Evolutionary conservation across 1,139 yeast genomes (phyloP).

Genomic region (Insectozyma bohioensis): DNA sequence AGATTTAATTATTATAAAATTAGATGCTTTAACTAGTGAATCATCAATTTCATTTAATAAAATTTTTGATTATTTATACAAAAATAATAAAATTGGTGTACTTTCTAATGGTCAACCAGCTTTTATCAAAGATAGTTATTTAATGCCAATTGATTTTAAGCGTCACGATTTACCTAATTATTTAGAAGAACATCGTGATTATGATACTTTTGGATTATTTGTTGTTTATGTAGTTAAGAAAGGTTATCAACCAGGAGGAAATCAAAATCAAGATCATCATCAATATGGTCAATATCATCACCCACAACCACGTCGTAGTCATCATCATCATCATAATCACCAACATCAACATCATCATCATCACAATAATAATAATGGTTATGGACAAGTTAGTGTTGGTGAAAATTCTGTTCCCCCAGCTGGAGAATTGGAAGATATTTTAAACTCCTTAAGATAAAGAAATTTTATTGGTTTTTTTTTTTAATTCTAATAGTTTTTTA

Average conservation of each 20-base stretch:
- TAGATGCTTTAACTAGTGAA: slow-evolving; percentile 21
- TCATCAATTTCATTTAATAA: slow-evolving; percentile 31
- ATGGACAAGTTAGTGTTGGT: too few relatives aligned
- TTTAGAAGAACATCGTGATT: slow-evolving; percentile 19
- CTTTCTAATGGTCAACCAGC: slow-evolving; percentile 43
- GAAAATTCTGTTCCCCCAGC: too few relatives aligned
- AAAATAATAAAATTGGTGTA: slow-evolving; percentile 60
- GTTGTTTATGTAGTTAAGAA: slow-evolving; percentile 49
- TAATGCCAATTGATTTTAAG: slow-evolving; percentile 46
- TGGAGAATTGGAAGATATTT: too few relatives aligned
- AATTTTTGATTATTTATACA: slow-evolving; percentile 52
- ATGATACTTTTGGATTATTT: slow-evolving; percentile 33
- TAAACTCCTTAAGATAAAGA: too few relatives aligned
- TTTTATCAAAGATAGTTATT: slow-evolving; percentile 65
- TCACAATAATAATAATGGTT: too few relatives aligned
- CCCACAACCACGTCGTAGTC: background rate
- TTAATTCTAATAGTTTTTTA: too few relatives aligned
- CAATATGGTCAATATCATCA: slow-evolving; percentile 3
- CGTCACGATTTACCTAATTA: slow-evolving; percentile 28
- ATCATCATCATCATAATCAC: slow-evolving; percentile 7
- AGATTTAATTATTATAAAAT: slow-evolving; percentile 50
- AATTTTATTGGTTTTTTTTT: too few relatives aligned
- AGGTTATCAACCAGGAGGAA: slow-evolving; percentile 28
- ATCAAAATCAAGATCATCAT: slow-evolving; percentile 3
- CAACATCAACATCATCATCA: slow-evolving; percentile 3